phyloP scores from a whole-genome alignment of 495 filamentous ascomycete genomes.

The Hypoxylon lienhwacheense region DNA sequence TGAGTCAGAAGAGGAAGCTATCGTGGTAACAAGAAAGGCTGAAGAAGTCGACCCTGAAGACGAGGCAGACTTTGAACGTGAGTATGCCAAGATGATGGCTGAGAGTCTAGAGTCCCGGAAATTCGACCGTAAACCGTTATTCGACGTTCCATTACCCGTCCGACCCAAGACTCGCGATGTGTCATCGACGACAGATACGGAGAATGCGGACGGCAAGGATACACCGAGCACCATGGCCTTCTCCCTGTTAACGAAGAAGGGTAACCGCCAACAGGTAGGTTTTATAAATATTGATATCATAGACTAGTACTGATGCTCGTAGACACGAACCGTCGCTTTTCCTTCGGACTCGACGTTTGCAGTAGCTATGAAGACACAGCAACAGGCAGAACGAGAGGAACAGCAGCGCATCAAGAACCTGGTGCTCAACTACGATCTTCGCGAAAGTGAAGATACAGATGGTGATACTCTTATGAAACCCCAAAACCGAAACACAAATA shows the following conservation, averaged over 20 bases:
- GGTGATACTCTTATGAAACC: constrained; percentile 60
- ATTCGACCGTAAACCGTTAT: constrained; percentile 89
- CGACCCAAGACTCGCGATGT: constrained; percentile 68
- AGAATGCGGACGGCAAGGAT: constrained; percentile 49
- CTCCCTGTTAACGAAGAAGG: constrained; percentile 91
- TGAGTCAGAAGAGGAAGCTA: constrained; percentile 78
- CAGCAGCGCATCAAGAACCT: constrained; percentile 97
- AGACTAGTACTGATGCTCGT: constrained; percentile 16
- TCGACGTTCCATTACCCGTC: constrained; percentile 93
- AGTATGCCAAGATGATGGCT: constrained; percentile 98
- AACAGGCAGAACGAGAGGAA: constrained; percentile 91
- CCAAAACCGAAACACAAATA: constrained; percentile 46
- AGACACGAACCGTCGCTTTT: constrained; percentile 93
- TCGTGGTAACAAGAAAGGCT: constrained; percentile 85
- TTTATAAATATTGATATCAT: background rate
- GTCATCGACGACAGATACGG: constrained; percentile 49
- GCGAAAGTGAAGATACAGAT: constrained; percentile 72
- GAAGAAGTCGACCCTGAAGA: constrained; percentile 91
- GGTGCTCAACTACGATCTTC: constrained; percentile 92
- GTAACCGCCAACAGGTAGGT: constrained; percentile 88
- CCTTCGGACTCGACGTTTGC: constrained; percentile 95
- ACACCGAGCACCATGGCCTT: constrained; percentile 75
- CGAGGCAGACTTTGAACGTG: constrained; percentile 96
- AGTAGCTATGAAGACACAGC: constrained; percentile 91
- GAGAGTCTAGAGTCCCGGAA: constrained; percentile 93